Evolutionary conservation across 2,329 filamentous ascomycete genomes (phyloP), one percentile per base, ranked within the genome.

Genomic region (Metarhizium album): DNA sequence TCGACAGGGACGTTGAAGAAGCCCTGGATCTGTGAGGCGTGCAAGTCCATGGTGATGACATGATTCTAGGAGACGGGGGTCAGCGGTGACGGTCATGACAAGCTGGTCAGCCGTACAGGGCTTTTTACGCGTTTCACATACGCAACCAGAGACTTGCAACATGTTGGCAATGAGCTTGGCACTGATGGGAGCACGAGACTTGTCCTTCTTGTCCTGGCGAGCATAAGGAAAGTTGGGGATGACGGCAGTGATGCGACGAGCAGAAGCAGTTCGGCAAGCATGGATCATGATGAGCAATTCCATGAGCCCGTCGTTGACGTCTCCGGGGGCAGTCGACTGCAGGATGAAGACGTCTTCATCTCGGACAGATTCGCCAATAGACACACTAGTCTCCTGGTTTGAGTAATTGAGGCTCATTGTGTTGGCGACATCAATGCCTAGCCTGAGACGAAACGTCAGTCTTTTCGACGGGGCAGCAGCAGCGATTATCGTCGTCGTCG

Each of bases 281-380:
- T 95, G 94, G 70, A 96, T 94, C 84, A 96, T 95, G 71, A 97
- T 96, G 58, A 97, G 80, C 37, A 97, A 80, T 71, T 98, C 91
- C 91, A 98, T 97, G 53, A 98, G 79, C 47, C 90, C 90, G 67
- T 97, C 91, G 71, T 98, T 98, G 73, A 97, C 94, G 66, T 96
- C 90, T 66, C 91, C 90, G 2, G 91, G 91, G 40, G 87, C 85
- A 46, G 93, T 95, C 23, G 91, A 95, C 71, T 97, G 91, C 54
- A 97, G 77, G 62, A 97, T 95, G 74, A 96, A 97, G 64, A 96
- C 90, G 80, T 97, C 91, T 77, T 97, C 91, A 67, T 97, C 91
- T 70, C 91, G 81, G 50, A 97, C 91, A 56, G 87, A 94, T 74
- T 97, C 91, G 66, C 91, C 90, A 61, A 96, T 94, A 20, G 90